Base-by-base conservation (phyloP, 108 stramenopile species). In the Conticribra weissflogii region DNA sequence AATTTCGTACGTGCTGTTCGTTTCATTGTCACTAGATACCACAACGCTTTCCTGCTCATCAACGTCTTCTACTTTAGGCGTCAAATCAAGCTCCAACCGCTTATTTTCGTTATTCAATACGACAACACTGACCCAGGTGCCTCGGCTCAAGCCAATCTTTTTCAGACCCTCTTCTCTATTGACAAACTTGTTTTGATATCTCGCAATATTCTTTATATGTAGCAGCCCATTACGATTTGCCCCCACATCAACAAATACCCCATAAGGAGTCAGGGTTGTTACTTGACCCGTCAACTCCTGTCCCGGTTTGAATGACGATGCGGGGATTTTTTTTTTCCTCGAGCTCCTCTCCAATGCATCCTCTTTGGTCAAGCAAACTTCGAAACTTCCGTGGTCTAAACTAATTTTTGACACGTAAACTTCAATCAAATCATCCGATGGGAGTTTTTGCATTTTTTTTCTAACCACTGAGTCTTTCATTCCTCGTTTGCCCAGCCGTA, bases 221-320 rank as follows among this genome's bases (percentile, higher is more conserved):
- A 93, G 54, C 54, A 93, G 62, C 25, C 91, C 91, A 28, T 70
- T 78, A 66, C 88, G 79, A 83, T 89, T 90, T 5, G 88, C 91
- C 64, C 87, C 88, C 5, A 93, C 84, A 72, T 90, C 86, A 41
- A 93, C 70, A 2, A 90, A 76, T 1, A 81, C 85, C 18, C 91
- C 91, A 66, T 87, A 93, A 0, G 83, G 79, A n/a, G 69, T 68
- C 12, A 93, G 63, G 16, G 79, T 71, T 31, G 62, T 65, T 18
- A 93, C 82, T 19, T 55, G 63, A 14, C 91, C 91, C 9, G 45
- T 52, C 15, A 93, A 53, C 54, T 78, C 68, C 34, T 83, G 72
- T 3, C 81, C 78, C 15, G 44, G 21, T 45, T 41, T 59, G 25
- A 93, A 64, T 9, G 60, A 62, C 1, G 88, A 85, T 12, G 79